These are phyloP conservation scores for Picea glauca DNA, from an alignment of 75 land plant species.

Conservation along the genomic window DNA sequence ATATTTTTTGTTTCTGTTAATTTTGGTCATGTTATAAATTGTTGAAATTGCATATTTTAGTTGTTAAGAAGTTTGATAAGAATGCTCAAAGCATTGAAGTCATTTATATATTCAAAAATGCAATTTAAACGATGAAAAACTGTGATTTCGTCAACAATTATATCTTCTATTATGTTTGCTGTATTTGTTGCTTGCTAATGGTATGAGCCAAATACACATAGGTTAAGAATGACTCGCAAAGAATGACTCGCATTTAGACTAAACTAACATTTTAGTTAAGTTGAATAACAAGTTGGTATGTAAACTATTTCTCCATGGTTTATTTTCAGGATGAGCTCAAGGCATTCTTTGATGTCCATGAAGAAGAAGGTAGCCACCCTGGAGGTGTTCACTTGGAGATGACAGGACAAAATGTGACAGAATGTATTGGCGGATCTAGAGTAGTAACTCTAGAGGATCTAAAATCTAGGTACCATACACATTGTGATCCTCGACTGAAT, in stretches of 20 bases:
- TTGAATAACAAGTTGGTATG: background rate
- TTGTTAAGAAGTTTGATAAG: too few species aligned
- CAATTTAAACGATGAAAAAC: too few species aligned
- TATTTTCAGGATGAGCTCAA: conserved; percentile 43
- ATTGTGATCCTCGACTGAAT: conserved; percentile 67
- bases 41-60: too few species aligned
- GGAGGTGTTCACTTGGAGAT: conserved; percentile 80
- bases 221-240: too few species aligned
- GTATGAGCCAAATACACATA: too few species aligned
- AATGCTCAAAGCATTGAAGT: too few species aligned
- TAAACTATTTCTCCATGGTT: background rate
- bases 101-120: too few species aligned
- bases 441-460: conserved; percentile 52
- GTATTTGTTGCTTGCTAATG: too few species aligned
- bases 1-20: too few species aligned
- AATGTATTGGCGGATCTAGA: conserved; percentile 63
- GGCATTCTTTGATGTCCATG: conserved; percentile 83
- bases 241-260: background rate
- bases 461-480: conserved; percentile 60
- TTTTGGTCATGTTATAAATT: too few species aligned
- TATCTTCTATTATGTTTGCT: too few species aligned
- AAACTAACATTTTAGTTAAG: background rate
- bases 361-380: conserved; percentile 64
- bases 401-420: conserved; percentile 78
- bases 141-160: too few species aligned